phyloP scores from a whole-genome alignment of 2,329 filamentous ascomycete genomes.

The Talaromyces verruculosus region DNA sequence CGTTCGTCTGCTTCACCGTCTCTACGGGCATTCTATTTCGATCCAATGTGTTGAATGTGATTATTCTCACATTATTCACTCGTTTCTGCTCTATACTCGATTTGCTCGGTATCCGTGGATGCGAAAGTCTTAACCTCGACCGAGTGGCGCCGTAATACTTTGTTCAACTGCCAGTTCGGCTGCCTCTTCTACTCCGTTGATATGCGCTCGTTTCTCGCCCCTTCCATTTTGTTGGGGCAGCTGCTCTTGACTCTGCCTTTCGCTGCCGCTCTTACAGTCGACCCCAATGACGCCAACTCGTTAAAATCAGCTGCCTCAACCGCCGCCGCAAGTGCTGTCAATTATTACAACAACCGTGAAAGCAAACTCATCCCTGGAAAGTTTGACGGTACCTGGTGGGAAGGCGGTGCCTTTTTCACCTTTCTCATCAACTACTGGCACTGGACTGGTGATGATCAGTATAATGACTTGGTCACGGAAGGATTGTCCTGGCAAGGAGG shows the following conservation, averaged over 20 bases:
- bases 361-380: conserved; percentile 46
- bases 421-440: conserved; percentile 78
- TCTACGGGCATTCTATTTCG: neutral
- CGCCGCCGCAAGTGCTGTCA: conserved; percentile 42
- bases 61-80: neutral
- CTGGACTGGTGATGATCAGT: conserved; percentile 69
- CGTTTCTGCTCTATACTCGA: neutral
- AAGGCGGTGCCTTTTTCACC: conserved; percentile 65
- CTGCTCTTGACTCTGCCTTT: conserved; percentile 10
- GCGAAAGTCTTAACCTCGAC: neutral
- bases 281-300: conserved; percentile 31
- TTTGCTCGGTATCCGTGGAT: neutral
- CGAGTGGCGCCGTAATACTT: neutral
- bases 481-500: conserved; percentile 72
- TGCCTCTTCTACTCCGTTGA: neutral
- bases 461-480: conserved; percentile 66
- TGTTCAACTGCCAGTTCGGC: neutral
- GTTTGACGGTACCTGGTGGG: conserved; percentile 59
- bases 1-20: neutral
- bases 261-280: conserved; percentile 22
- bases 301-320: conserved; percentile 38
- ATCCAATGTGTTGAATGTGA: conserved; percentile 1
- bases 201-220: conserved; percentile 17
- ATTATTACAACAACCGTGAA: conserved; percentile 39
- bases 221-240: conserved; percentile 1